phyloP scores from a whole-genome alignment of 2,329 filamentous ascomycete species.

The Chaetomium strumarium region DNA sequence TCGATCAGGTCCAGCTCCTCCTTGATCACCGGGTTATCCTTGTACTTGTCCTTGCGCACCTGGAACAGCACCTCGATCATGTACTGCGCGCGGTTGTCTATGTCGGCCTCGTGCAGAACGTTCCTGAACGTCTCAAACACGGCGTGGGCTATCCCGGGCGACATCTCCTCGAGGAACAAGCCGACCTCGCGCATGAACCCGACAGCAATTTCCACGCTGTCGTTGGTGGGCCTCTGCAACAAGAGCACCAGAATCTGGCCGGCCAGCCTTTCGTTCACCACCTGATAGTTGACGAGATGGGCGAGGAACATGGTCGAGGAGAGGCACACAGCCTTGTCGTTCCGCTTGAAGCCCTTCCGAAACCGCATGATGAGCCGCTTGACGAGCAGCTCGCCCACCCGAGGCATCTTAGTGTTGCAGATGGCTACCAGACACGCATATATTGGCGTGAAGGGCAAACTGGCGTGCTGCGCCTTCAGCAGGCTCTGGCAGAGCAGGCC shows the following conservation, averaged over 20 bases:
- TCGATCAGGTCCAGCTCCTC: constrained; percentile 94
- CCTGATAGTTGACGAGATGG: constrained; percentile 92
- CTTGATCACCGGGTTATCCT: constrained; percentile 83
- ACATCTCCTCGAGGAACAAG: constrained; percentile 94
- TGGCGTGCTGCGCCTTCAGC: constrained; percentile 97
- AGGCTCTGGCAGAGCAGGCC: constrained; percentile 93
- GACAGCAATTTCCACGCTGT: constrained; percentile 96
- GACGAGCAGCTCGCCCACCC: constrained; percentile 85
- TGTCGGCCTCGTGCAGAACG: constrained; percentile 92
- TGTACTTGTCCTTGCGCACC: constrained; percentile 92
- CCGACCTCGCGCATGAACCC: constrained; percentile 89
- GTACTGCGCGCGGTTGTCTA: constrained; percentile 97
- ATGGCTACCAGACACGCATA: constrained; percentile 95
- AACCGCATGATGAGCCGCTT: constrained; percentile 86
- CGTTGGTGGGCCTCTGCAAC: constrained; percentile 91
- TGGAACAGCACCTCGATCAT: constrained; percentile 99
- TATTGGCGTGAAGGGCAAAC: constrained; percentile 91
- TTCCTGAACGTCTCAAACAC: constrained; percentile 95
- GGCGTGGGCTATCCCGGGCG: constrained; percentile 73
- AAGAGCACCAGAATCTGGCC: constrained; percentile 90
- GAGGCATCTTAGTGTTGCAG: constrained; percentile 93
- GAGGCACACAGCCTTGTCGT: constrained; percentile 93
- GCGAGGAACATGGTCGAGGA: constrained; percentile 92
- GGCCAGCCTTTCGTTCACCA: constrained; percentile 87
- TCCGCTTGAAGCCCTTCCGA: constrained; percentile 89